Evolutionary conservation across 2,329 filamentous ascomycete genomes (phyloP), one percentile per base, ranked within the genome.

Genomic region (Phyllosticta citriasiana): DNA sequence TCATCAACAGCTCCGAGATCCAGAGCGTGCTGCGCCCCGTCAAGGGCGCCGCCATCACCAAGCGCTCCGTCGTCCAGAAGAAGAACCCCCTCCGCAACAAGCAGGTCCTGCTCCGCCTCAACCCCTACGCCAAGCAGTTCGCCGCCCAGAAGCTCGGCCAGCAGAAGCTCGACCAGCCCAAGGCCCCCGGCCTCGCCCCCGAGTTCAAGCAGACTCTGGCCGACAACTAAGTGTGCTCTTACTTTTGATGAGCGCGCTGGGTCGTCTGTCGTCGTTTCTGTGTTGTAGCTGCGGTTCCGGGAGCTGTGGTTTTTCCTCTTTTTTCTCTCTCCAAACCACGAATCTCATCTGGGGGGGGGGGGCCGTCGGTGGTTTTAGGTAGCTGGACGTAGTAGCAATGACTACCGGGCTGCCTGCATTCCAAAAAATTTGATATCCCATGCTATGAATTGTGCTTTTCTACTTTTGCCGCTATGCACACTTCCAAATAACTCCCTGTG

Each of bases 61-160:
- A 97, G 87, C 90, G 94, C 76, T 81, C 83, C 70, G 81, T 84
- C 74, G 91, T 96, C 70, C 93, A 97, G 86, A 99, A 99, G 91
- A 97, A 97, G 92, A 99, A 99, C 86, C 94, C 94, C 74, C 91
- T 99, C 71, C 84, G 84, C 81, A 99, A 99, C 89, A 96, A 91
- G 87, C 94, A 97, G 85, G 88, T 99, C 70, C 86, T 97, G 80
- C 89, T 99, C 76, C 89, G 94, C 74, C 89, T 99, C 79, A 99
- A 99, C 88, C 94, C 94, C 67, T 99, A 99, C 81, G 93, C 94
- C 70, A 83, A 88, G 71, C 87, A 89, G 66, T 99, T 95, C 81
- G 82, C 87, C 71, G 90, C 95, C 84, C 85, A 91, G 74, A 88
- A 91, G 80, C 78, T 94, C 63, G 90, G 90, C 68, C 83, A 88